Conservation (phyloP, 2,329 filamentous ascomycete genomes). For the Ascocoryne sarcoides region DNA sequence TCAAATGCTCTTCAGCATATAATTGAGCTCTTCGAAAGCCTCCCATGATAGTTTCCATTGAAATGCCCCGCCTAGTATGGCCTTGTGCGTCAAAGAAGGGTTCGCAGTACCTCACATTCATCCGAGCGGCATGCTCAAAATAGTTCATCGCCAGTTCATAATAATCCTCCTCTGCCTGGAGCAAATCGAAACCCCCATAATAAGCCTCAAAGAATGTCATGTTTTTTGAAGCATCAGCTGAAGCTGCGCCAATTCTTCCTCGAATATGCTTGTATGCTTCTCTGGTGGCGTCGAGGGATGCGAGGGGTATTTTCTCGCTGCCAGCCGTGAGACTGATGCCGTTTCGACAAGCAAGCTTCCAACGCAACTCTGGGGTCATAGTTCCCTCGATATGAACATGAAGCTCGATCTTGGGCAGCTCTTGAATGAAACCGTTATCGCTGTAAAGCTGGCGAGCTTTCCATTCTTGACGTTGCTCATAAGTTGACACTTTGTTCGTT, state of each 20-base stretch:
- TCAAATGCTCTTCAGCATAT: slow-evolving; percentile 49
- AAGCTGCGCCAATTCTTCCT: slow-evolving; percentile 11
- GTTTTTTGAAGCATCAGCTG: slow-evolving; percentile 4
- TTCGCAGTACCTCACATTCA: slow-evolving; percentile 62
- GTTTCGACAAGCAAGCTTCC: slow-evolving; percentile 58
- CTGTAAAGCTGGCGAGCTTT: slow-evolving; percentile 4
- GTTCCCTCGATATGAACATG: slow-evolving; percentile 73
- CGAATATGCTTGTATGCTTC: slow-evolving; percentile 11
- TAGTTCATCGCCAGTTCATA: slow-evolving; percentile 63
- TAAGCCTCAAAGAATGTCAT: slow-evolving; percentile 60
- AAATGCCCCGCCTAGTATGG: slow-evolving; percentile 53
- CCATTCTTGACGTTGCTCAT: slow-evolving; percentile 9
- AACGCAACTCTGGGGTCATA: slow-evolving; percentile 59
- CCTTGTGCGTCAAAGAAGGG: slow-evolving; percentile 74
- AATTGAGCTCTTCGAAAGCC: slow-evolving; percentile 53
- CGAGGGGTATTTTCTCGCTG: slow-evolving; percentile 8
- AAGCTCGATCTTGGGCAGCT: slow-evolving; percentile 70
- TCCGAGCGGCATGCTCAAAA: slow-evolving; percentile 50
- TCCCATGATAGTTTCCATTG: slow-evolving; percentile 50
- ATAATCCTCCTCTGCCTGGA: slow-evolving; percentile 57
- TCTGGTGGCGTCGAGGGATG: slow-evolving; percentile 9
- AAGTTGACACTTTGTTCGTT: slow-evolving; percentile 5
- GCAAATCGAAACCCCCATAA: slow-evolving; percentile 63
- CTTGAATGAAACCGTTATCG: slow-evolving; percentile 43
- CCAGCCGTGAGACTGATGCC: slow-evolving; percentile 27